Evolutionary conservation across 2,329 filamentous ascomycete genomes (phyloP).

Genomic region (Xylariomycetidae sp.): DNA sequence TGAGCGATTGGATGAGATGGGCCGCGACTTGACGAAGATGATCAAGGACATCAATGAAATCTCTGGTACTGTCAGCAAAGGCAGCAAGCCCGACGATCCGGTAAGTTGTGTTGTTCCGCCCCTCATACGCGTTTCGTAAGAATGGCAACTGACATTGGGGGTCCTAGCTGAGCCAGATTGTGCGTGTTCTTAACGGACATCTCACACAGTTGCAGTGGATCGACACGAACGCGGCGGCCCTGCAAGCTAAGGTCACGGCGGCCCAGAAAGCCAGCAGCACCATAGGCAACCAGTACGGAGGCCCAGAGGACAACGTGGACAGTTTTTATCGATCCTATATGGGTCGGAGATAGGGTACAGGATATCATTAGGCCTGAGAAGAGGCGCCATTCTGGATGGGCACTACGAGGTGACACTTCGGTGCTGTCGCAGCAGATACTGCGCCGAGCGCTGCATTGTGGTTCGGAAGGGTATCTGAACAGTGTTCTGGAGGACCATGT

Average conservation of each 20-base stretch:
- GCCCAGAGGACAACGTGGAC: constrained; percentile 67
- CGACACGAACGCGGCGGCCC: constrained; percentile 72
- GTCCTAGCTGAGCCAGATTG: constrained; percentile 80
- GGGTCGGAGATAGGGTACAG: constrained; percentile 48
- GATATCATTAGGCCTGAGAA: too few species aligned
- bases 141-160: constrained; percentile 3
- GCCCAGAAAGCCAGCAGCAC: constrained; percentile 74
- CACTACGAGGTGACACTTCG: too few species aligned
- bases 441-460: too few species aligned
- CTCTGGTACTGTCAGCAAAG: constrained; percentile 83
- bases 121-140: constrained; percentile 10
- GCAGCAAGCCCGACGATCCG: constrained; percentile 79
- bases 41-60: constrained; percentile 97
- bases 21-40: constrained; percentile 88
- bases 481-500: too few species aligned
- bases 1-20: constrained; percentile 87
- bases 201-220: constrained; percentile 90
- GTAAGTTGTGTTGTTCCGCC: constrained; percentile 48
- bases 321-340: constrained; percentile 89
- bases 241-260: constrained; percentile 75
- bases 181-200: constrained; percentile 89
- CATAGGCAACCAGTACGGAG: constrained; percentile 50
- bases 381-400: too few species aligned
- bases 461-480: too few species aligned
- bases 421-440: too few species aligned